Base-by-base conservation (phyloP, 2,329 filamentous ascomycete genomes). In the Bipolaris zeicola region DNA sequence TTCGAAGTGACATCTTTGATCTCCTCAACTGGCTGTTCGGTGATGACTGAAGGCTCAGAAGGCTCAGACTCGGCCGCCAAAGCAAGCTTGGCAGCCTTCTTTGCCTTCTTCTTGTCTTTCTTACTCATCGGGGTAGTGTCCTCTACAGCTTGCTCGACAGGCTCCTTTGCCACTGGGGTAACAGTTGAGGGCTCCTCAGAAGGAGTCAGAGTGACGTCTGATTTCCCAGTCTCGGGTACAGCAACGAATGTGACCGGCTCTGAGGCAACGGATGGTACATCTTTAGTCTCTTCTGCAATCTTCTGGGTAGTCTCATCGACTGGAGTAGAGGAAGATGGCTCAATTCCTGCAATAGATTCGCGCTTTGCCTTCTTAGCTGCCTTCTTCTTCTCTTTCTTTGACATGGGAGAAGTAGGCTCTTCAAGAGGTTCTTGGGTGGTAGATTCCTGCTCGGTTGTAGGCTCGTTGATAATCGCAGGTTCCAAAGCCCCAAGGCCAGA, bases 61-160 rank as follows among this genome's bases (percentile, higher is more conserved):
- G 42, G n/a, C 26, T 54, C 46, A 41, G 41, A 33, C 11, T 64
- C 55, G 1, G 50, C 37, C 4, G 52, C 22, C 13, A 58, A 57
- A 20, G 41, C 58, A 45, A 54, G 61, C 43, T 66, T 67, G 11
- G 52, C 55, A 3, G 51, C 52, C 44, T 68, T 68, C 57, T 68
- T 66, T 5, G 58, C 65, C 38, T 67, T 68, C 50, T 69, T 69
- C 51, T 63, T 63, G 14, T 66, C 66, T 45, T 67, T 68, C 58
- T 66, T 66, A 5, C 57, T 31, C 26, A 44, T 16, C n/a, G 26
- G 45, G 1, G 57, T 37, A 28, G 28, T 42, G 0, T 60, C 61
- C 36, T 62, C 58, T 38, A 11, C 39, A 1, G 38, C 18, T 20
- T 52, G 33, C 16, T 34, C 36, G n/a, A 20, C 20, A 16, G n/a